Evolutionary conservation across 148 eudicot species (phyloP), one percentile per base, ranked within the genome.

Genomic region (Rhododendron mucronatum): DNA sequence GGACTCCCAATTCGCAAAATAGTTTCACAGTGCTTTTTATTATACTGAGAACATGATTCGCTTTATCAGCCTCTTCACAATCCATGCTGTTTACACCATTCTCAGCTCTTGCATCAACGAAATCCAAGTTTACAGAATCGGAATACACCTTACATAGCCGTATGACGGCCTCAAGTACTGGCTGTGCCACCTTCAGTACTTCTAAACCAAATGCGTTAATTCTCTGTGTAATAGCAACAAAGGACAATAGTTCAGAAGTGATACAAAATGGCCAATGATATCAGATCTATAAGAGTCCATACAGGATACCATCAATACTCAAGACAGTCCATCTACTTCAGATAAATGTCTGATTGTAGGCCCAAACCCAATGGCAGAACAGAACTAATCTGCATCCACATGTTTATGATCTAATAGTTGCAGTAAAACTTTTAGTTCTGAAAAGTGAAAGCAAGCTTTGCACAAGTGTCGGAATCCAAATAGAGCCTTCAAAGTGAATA

Each of bases 1-100:
- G 86, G 87, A 91, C 87, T 41, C 99, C 99, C 88, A 95, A 55
- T 85, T 95, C 95, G 90, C 94, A 91, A 86, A 95, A 88, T 80
- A 91, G 94, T 89, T 91, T 93, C 41, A 96, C 80, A 2, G 94
- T 89, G 87, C 86, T 89, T 76, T 89, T 95, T 55, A 90, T 91
- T 47, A 94, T 67, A 83, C 86, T 90, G 79, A 84, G 87, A 69
- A 92, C 94, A 89, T 88, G 92, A 86, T 90, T 87, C 11, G 71
- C 88, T 77, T 83, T 76, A 59, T 88, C 86, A 79, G 84, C 82
- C 88, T 90, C 92, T 82, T 85, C 87, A 61, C 77, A 50, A 71
- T 87, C 91, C 81, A 86, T 35, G 84, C 69, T 82, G 84, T 50
- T 86, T 83, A 37, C 76, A 75, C 88, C 88, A 45, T 89, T 84